phyloP scores from a whole-genome alignment of 2,329 filamentous ascomycete species.

The Bipolaris bicolor region DNA sequence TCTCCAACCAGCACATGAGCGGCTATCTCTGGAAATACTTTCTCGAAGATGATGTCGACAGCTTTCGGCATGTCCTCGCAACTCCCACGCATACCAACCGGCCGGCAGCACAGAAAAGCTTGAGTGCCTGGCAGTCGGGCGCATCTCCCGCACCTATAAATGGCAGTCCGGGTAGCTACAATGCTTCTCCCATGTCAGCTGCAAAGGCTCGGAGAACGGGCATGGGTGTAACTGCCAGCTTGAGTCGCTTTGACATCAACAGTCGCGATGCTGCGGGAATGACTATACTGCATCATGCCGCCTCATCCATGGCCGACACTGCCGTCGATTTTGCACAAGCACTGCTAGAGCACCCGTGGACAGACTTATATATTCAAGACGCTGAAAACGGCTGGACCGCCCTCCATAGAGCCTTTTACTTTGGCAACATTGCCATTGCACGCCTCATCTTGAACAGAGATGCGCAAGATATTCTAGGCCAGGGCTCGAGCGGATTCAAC shows the following conservation, averaged over 20 bases:
- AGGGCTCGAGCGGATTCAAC: slow-evolving; percentile 63
- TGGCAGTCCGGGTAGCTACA: slow-evolving; percentile 56
- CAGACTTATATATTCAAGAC: slow-evolving; percentile 88
- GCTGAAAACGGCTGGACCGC: slow-evolving; percentile 95
- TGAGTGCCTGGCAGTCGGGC: slow-evolving; percentile 43
- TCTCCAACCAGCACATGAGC: slow-evolving; percentile 74
- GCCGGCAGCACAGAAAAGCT: slow-evolving; percentile 59
- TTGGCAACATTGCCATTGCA: slow-evolving; percentile 86
- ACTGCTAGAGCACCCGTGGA: slow-evolving; percentile 78
- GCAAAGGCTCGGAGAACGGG: slow-evolving; percentile 43
- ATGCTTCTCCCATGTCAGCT: slow-evolving; percentile 53
- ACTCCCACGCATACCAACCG: slow-evolving; percentile 67
- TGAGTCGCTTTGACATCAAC: slow-evolving; percentile 76
- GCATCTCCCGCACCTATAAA: slow-evolving; percentile 43
- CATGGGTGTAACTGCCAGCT: slow-evolving; percentile 38
- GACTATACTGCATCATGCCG: slow-evolving; percentile 83
- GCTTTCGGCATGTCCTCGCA: slow-evolving; percentile 86
- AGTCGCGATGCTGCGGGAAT: slow-evolving; percentile 80
- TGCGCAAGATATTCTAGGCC: slow-evolving; percentile 67
- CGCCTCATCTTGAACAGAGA: slow-evolving; percentile 82
- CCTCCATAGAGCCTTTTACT: slow-evolving; percentile 87
- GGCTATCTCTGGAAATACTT: slow-evolving; percentile 96
- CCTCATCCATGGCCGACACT: slow-evolving; percentile 72
- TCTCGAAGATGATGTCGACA: slow-evolving; percentile 96
- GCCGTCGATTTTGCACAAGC: slow-evolving; percentile 78